Percentiles rank a stretch among this genome's conserved stretches.
phyloP scores from a whole-genome alignment of 2,329 filamentous ascomycete species.

The Aspergillus sp. region DNA sequence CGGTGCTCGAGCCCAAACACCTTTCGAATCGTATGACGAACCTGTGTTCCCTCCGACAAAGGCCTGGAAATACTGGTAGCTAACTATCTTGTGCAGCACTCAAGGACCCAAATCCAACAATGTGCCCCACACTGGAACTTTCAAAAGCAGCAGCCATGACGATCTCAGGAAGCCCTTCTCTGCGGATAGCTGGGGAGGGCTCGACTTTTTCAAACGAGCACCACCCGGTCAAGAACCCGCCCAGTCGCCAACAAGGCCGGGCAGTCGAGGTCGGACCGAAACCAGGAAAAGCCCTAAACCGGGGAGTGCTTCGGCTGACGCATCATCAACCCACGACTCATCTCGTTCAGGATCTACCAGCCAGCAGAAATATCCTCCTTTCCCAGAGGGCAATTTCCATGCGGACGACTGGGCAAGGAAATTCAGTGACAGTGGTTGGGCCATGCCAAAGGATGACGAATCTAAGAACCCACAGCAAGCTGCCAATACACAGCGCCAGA shows the following conservation, averaged over 20 bases:
- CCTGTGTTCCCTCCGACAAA: not conserved
- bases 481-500: conserved; percentile 25
- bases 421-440: conserved; percentile 35
- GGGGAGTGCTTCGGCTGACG: conserved; percentile 15
- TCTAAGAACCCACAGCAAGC: conserved; percentile 19
- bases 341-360: conserved; percentile 15
- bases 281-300: conserved; percentile 20
- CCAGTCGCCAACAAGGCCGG: conserved; percentile 18
- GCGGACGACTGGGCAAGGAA: conserved; percentile 40
- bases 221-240: conserved; percentile 22
- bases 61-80: conserved; percentile 9
- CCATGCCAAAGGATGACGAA: conserved; percentile 29
- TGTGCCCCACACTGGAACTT: conserved; percentile 15
- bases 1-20: conserved; percentile 3
- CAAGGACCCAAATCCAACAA: not conserved
- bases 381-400: conserved; percentile 37
- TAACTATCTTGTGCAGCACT: conserved; percentile 8
- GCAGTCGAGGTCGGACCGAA: conserved; percentile 22
- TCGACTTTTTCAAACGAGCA: conserved; percentile 38
- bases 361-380: conserved; percentile 30
- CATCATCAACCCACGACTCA: conserved; percentile 20
- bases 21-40: conserved; percentile 11
- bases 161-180: conserved; percentile 41
- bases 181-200: conserved; percentile 40
- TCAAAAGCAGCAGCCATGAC: conserved; percentile 36